Evolutionary conservation across 441 rosid species (phyloP).

Genomic region (Corymbia citriodora): DNA sequence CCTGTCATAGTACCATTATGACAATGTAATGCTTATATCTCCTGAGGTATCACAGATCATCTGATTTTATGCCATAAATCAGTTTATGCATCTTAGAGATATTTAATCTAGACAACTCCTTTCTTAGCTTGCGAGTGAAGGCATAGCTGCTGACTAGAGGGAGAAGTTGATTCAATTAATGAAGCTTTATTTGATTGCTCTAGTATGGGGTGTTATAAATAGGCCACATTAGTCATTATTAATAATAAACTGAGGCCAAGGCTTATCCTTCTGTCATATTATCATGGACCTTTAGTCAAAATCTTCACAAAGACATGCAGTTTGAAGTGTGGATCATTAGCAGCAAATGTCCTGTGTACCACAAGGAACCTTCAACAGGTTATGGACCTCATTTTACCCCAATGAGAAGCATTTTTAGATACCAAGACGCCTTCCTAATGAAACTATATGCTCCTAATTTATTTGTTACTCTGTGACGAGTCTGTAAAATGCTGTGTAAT

Average conservation of each 20-base stretch:
- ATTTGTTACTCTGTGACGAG: neutral
- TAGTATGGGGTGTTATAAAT: neutral
- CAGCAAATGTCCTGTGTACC: neutral
- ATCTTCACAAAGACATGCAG: rapidly evolving
- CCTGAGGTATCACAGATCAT: no score
- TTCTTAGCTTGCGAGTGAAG: neutral
- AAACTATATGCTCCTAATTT: neutral
- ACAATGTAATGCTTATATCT: no score
- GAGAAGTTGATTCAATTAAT: neutral
- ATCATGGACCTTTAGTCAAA: neutral
- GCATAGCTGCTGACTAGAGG: neutral
- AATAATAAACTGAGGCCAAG: neutral
- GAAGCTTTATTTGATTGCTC: neutral
- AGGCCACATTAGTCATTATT: neutral
- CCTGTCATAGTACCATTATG: no score
- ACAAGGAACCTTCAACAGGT: neutral
- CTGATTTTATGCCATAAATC: neutral
- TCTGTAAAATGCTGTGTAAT: neutral
- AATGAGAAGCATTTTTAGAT: neutral
- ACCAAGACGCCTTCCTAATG: neutral
- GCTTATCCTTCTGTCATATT: neutral
- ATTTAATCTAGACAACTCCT: neutral
- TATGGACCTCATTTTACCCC: neutral
- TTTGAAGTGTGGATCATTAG: neutral
- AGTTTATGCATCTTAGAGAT: neutral